Conservation (phyloP, 805 yeast species). For the Lipomyces oligophaga region DNA sequence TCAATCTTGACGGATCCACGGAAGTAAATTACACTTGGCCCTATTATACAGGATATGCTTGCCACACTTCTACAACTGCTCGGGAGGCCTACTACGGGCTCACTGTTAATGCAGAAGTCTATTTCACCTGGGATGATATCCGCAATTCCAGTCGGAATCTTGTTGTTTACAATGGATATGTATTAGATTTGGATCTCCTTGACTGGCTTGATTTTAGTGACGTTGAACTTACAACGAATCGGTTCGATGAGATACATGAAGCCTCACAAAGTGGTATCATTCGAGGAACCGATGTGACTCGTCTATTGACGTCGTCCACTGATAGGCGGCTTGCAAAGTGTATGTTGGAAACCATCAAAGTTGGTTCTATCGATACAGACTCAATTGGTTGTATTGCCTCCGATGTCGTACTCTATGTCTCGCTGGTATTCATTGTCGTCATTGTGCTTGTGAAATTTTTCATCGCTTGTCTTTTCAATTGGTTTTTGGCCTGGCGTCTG, state of each 20-base stretch:
- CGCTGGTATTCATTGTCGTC: conserved; percentile 79
- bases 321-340: conserved; percentile 75
- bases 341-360: conserved; percentile 76
- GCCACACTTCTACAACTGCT: conserved; percentile 74
- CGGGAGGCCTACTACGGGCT: conserved; percentile 63
- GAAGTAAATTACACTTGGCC: conserved; percentile 55
- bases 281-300: conserved; percentile 78
- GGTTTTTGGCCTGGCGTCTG: conserved; percentile 69
- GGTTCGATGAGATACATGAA: conserved; percentile 44
- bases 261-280: conserved; percentile 52
- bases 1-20: conserved; percentile 67
- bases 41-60: conserved; percentile 81
- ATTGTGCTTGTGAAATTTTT: conserved; percentile 73
- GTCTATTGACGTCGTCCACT: conserved; percentile 60
- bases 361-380: conserved; percentile 83
- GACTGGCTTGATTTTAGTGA: conserved; percentile 71
- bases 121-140: conserved; percentile 87
- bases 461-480: conserved; percentile 84
- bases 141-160: conserved; percentile 64
- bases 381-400: conserved; percentile 95
- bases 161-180: conserved; percentile 85
- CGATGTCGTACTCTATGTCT: conserved; percentile 69
- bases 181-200: conserved; percentile 72
- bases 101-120: conserved; percentile 66
- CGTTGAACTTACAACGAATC: conserved; percentile 66